Evolutionary conservation across 2,329 filamentous ascomycete species (phyloP).

Genomic region (Colletotrichum sp.): DNA sequence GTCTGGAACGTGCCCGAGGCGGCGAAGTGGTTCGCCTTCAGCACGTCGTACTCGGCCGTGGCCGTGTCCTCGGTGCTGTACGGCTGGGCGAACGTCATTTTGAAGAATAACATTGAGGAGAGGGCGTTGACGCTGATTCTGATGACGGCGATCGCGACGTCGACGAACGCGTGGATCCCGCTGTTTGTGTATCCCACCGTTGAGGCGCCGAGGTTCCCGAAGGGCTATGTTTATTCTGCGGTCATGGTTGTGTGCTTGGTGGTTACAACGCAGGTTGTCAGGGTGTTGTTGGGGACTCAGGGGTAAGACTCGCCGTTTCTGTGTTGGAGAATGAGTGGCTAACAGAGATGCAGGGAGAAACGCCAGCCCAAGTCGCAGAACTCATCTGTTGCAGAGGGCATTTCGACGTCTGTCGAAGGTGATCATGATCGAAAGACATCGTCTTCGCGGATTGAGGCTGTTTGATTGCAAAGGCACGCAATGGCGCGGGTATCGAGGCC

Average conservation of each 20-base stretch:
- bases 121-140: constrained; percentile 54
- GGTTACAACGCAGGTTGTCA: constrained; percentile 26
- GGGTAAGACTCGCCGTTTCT: background rate
- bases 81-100: constrained; percentile 58
- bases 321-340: background rate
- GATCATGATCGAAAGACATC: background rate
- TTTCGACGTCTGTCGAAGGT: background rate
- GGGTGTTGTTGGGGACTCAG: constrained; percentile 15
- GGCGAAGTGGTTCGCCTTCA: constrained; percentile 57
- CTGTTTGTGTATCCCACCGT: constrained; percentile 53
- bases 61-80: constrained; percentile 60
- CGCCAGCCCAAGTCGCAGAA: background rate
- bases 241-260: constrained; percentile 36
- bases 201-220: constrained; percentile 45
- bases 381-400: background rate
- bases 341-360: background rate
- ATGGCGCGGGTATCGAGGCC: background rate
- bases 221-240: constrained; percentile 43
- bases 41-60: constrained; percentile 51
- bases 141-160: constrained; percentile 58
- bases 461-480: background rate
- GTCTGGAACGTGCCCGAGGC: constrained; percentile 61
- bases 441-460: background rate
- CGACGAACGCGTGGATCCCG: constrained; percentile 60
- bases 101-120: constrained; percentile 49